Conservation (phyloP, 495 filamentous ascomycete species). For the Terfezia claveryi region DNA sequence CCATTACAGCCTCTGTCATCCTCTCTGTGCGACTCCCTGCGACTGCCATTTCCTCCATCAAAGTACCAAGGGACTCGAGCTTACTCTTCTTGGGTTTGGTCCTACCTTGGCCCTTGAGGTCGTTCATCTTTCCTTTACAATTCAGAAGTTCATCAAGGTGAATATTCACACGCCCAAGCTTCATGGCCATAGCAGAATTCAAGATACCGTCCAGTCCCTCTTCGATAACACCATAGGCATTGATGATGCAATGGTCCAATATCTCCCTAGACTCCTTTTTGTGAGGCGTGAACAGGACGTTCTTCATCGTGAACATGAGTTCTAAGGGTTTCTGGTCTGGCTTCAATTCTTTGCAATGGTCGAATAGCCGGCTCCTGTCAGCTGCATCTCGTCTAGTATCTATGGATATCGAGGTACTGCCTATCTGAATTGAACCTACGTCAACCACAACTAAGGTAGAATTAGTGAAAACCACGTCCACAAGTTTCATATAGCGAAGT, state of each 20-base stretch:
- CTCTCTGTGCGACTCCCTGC: slow-evolving; percentile 52
- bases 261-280: slow-evolving; percentile 60
- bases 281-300: slow-evolving; percentile 67
- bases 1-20: slow-evolving; percentile 67
- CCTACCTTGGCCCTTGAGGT: not conserved
- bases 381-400: slow-evolving; percentile 83
- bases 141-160: slow-evolving; percentile 65
- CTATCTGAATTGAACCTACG: slow-evolving; percentile 66
- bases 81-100: slow-evolving; percentile 2
- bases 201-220: slow-evolving; percentile 67
- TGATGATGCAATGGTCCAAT: slow-evolving; percentile 67
- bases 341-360: slow-evolving; percentile 45
- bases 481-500: slow-evolving; percentile 70
- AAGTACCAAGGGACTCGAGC: slow-evolving; percentile 37
- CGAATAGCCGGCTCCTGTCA: slow-evolving; percentile 74
- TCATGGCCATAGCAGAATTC: slow-evolving; percentile 74
- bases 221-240: slow-evolving; percentile 82
- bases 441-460: slow-evolving; percentile 50
- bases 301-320: slow-evolving; percentile 73
- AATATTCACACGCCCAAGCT: slow-evolving; percentile 70
- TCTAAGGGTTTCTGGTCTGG: slow-evolving; percentile 64
- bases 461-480: slow-evolving; percentile 72
- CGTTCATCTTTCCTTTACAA: slow-evolving; percentile 27
- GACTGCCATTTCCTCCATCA: slow-evolving; percentile 55
- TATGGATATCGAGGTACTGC: slow-evolving; percentile 60